Evolutionary conservation across 345 rosid genomes (phyloP), one percentile per base, ranked within the genome.

Genomic region (Geranium brycei): DNA sequence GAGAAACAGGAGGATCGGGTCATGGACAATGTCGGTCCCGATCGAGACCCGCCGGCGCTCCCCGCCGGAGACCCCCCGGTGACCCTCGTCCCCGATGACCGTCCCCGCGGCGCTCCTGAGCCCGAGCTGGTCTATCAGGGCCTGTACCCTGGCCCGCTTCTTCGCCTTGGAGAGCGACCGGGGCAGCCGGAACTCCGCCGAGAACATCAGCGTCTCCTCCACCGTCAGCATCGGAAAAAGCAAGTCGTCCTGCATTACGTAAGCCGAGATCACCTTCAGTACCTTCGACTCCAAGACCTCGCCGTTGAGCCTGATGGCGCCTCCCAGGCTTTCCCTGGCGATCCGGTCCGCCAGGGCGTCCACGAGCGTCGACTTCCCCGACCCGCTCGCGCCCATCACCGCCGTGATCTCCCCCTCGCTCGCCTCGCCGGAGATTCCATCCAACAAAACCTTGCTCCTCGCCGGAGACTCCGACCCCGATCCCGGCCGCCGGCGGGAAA

Each of bases 171-270:
- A 85, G 5, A 92, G 85, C 4, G 93, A 82, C 1, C 87, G 89
- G 16, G 98, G 98, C 47, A 92, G 95, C 72, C 97, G 72, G 77
- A 92, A 92, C 77, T 89, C 98, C 2, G 97, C 97, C 0, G 98
- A 81, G 72, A 92, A 89, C 97, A 87, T 89, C 30, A 92, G 72
- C 0, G 98, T 92, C 71, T 92, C 98, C 59, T 92, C 90, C 11
- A 92, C 95, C 0, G 98, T 92, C 10, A 92, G 78, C 98, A 91
- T 93, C 0, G 99, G 99, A 53, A 90, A 93, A 55, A 93, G 73
- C 23, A 92, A 89, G 69, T 92, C 98, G 47, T 92, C 97, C 67
- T 92, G 98, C 97, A 86, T 87, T 2, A 93, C 99, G 63, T 93
- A 93, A 40, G 97, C 97, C 0, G 99, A 93, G 18, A 93, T 93